A percentile compares a stretch with the other conserved stretches of the same genome.
Evolutionary conservation across 352 stramenopile species (phyloP).

Genomic region (Globisporangium echinulatum): DNA sequence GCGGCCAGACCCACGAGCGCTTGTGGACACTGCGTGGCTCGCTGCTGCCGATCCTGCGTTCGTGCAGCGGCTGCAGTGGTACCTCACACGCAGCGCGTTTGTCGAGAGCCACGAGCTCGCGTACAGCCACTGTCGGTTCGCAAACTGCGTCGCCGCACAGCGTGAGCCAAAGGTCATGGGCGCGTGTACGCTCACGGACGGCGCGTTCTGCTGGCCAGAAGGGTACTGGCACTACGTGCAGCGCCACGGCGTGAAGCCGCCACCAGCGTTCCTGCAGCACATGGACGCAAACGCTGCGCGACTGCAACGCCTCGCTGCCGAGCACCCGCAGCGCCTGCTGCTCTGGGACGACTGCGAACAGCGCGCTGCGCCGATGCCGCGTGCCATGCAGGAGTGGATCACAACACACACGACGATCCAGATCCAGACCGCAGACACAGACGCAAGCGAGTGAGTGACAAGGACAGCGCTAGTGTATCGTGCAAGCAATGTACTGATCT

Average conservation of each 20-base stretch:
- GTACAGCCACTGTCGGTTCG: constrained; percentile 78
- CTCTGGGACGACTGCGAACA: constrained; percentile 47
- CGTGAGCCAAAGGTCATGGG: constrained; percentile 48
- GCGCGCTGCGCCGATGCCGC: constrained; percentile 33
- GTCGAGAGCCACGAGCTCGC: constrained; percentile 76
- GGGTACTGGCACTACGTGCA: constrained; percentile 70
- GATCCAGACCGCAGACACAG: background rate
- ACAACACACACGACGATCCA: constrained; percentile 40
- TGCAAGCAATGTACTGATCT: too few species aligned
- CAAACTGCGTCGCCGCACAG: constrained; percentile 28
- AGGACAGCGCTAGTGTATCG: too few species aligned
- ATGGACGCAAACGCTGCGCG: constrained; percentile 28
- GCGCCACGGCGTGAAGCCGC: constrained; percentile 56
- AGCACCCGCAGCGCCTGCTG: constrained; percentile 25
- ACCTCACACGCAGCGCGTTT: constrained; percentile 42
- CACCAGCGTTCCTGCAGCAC: constrained; percentile 53
- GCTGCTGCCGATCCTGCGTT: constrained; percentile 13
- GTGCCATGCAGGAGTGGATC: constrained; percentile 65
- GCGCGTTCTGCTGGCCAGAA: constrained; percentile 72
- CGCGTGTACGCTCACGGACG: constrained; percentile 72
- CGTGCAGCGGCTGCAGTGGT: constrained; percentile 40
- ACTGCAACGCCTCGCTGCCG: constrained; percentile 5
- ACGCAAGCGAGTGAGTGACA: too few species aligned
- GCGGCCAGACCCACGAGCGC: constrained; percentile 33
- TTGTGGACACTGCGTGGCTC: constrained; percentile 57